phyloP scores from a whole-genome alignment of 2,329 filamentous ascomycete genomes.

The Diplodia sapinea region DNA sequence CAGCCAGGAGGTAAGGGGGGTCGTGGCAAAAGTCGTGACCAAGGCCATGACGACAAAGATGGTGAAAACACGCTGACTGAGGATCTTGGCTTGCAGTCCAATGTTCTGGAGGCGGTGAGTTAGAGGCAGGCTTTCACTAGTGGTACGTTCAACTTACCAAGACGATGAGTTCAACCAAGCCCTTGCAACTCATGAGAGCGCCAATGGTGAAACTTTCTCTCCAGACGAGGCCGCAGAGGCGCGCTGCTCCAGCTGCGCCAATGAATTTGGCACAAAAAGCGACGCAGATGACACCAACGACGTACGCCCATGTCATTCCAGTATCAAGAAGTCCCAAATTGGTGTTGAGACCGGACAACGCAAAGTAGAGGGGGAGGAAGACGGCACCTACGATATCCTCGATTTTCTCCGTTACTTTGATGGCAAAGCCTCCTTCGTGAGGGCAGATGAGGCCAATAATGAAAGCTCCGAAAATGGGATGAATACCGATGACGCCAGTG shows the following conservation, averaged over 20 bases:
- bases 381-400: constrained; percentile 86
- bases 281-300: constrained; percentile 78
- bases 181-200: constrained; percentile 94
- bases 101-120: constrained; percentile 64
- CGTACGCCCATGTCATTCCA: constrained; percentile 87
- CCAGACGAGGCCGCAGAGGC: constrained; percentile 80
- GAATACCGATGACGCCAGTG: constrained; percentile 87
- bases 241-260: constrained; percentile 80
- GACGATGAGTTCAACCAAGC: constrained; percentile 93
- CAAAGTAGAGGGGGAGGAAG: constrained; percentile 91
- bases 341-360: constrained; percentile 86
- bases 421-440: constrained; percentile 86
- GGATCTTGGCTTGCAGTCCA: constrained; percentile 79
- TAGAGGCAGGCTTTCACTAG: too few relatives aligned
- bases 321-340: constrained; percentile 82
- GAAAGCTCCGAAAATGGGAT: constrained; percentile 94
- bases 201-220: constrained; percentile 88
- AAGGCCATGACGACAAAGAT: constrained; percentile 96
- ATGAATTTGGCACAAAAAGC: constrained; percentile 86
- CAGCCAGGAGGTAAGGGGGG: constrained; percentile 72
- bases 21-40: constrained; percentile 82
- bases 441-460: constrained; percentile 88
- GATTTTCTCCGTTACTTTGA: constrained; percentile 90
- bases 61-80: constrained; percentile 82
- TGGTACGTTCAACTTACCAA: constrained; percentile 62